A percentile compares a stretch with the other conserved stretches of the same genome.
phyloP scores from a whole-genome alignment of 768 basidiomycete species.

The Hygrophorus russula region DNA sequence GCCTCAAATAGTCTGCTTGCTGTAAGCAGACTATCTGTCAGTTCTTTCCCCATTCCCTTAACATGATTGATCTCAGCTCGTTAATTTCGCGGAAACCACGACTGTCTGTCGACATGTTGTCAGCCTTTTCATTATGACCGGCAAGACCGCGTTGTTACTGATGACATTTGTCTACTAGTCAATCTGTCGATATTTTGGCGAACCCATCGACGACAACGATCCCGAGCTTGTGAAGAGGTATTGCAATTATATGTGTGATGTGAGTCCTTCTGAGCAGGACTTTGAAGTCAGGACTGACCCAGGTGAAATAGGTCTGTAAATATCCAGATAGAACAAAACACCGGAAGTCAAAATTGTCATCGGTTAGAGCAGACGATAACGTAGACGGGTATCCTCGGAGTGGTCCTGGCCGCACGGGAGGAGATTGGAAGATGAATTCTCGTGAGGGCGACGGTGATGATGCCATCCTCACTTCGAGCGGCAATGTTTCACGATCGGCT shows the following conservation, averaged over 20 bases:
- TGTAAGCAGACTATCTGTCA: slow-evolving; percentile 27
- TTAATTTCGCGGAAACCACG: slow-evolving; percentile 46
- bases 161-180: slow-evolving; percentile 25
- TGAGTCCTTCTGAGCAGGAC: slow-evolving; percentile 19
- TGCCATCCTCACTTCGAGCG: too few species aligned
- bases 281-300: neutral
- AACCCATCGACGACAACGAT: slow-evolving; percentile 42
- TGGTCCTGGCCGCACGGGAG: neutral
- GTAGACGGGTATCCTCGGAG: slow-evolving; percentile 1
- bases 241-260: slow-evolving; percentile 77
- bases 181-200: slow-evolving; percentile 77
- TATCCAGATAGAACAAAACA: slow-evolving; percentile 54
- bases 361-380: slow-evolving; percentile 13
- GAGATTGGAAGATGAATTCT: too few species aligned
- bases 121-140: slow-evolving; percentile 13
- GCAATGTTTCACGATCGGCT: too few species aligned
- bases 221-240: slow-evolving; percentile 32
- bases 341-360: slow-evolving; percentile 39
- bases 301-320: slow-evolving; percentile 55
- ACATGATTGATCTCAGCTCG: slow-evolving; percentile 14
- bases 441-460: too few species aligned
- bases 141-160: neutral
- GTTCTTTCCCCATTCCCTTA: neutral
- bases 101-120: slow-evolving; percentile 64
- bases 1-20: slow-evolving; percentile 51